These are phyloP conservation scores for Tolypocladium cylindrosporum DNA, from an alignment of 2,329 filamentous ascomycete species.

Conservation along the genomic window DNA sequence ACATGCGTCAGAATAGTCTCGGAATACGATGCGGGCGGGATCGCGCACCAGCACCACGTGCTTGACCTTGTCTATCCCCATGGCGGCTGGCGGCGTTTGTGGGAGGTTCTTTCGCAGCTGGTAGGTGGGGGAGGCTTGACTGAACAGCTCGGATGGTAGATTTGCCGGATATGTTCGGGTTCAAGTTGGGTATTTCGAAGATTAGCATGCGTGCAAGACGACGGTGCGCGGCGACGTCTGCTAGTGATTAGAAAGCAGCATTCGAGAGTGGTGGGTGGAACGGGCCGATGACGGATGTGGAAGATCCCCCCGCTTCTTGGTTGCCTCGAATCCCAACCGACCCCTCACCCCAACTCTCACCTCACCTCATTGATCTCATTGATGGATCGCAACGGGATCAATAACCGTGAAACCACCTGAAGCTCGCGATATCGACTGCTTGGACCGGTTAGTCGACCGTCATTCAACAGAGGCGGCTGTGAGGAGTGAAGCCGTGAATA, in stretches of 20 bases:
- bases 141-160: too few relatives aligned
- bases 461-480: background rate
- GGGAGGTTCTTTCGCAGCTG: background rate
- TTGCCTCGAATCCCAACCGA: background rate
- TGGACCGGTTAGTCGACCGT: background rate
- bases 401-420: background rate
- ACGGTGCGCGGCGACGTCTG: background rate
- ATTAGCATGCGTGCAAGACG: background rate
- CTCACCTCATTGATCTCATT: background rate
- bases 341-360: too few relatives aligned
- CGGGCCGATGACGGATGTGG: background rate
- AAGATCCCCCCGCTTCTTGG: background rate
- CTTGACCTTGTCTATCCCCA: constrained; percentile 49
- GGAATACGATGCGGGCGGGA: background rate
- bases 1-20: background rate
- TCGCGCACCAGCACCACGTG: constrained; percentile 62
- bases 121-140: background rate
- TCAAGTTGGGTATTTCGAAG: background rate
- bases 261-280: background rate
- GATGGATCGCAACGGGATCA: background rate
- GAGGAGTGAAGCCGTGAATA: background rate
- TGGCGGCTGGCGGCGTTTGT: constrained; percentile 13
- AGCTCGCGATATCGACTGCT: background rate
- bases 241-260: background rate
- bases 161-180: background rate